A percentile compares a stretch with the other conserved stretches of the same genome.
These are phyloP conservation scores for Microthyrium microscopicum DNA, from an alignment of 2,329 filamentous ascomycete species.

Conservation along the genomic window DNA sequence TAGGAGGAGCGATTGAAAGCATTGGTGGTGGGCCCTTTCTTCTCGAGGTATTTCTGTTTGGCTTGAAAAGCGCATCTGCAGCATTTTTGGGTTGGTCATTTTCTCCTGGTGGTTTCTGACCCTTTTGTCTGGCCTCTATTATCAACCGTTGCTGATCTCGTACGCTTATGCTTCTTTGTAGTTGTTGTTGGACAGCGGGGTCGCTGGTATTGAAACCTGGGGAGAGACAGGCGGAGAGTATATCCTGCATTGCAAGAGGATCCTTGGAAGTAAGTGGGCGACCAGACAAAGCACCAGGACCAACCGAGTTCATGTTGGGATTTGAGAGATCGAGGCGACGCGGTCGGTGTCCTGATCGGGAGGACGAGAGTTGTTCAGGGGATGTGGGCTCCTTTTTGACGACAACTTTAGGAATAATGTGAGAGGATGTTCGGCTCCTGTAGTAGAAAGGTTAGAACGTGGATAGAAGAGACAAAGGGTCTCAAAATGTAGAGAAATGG, in stretches of 20 bases:
- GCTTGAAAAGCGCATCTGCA: slow-evolving; percentile 23
- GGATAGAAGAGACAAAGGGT: not conserved
- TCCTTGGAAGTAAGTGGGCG: slow-evolving; percentile 68
- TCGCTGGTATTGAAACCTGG: slow-evolving; percentile 94
- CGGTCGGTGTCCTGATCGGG: slow-evolving; percentile 60
- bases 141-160: slow-evolving; percentile 87
- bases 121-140: slow-evolving; percentile 80
- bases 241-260: slow-evolving; percentile 70
- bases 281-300: slow-evolving; percentile 34
- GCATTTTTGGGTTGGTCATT: slow-evolving; percentile 14
- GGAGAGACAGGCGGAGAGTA: slow-evolving; percentile 84
- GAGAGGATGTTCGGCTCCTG: not conserved
- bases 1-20: slow-evolving; percentile 85
- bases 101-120: slow-evolving; percentile 4
- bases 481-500: not conserved
- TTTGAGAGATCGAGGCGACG: slow-evolving; percentile 58
- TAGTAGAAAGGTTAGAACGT: not conserved
- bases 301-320: slow-evolving; percentile 12
- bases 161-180: slow-evolving; percentile 86
- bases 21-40: slow-evolving; percentile 70
- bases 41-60: slow-evolving; percentile 47
- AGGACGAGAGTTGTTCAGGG: slow-evolving; percentile 63
- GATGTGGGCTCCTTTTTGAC: slow-evolving; percentile 94
- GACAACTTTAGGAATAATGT: slow-evolving; percentile 61
- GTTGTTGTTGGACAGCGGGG: slow-evolving; percentile 87